phyloP scores from a whole-genome alignment of 495 filamentous ascomycete genomes.

The Aspergillus leporis region DNA sequence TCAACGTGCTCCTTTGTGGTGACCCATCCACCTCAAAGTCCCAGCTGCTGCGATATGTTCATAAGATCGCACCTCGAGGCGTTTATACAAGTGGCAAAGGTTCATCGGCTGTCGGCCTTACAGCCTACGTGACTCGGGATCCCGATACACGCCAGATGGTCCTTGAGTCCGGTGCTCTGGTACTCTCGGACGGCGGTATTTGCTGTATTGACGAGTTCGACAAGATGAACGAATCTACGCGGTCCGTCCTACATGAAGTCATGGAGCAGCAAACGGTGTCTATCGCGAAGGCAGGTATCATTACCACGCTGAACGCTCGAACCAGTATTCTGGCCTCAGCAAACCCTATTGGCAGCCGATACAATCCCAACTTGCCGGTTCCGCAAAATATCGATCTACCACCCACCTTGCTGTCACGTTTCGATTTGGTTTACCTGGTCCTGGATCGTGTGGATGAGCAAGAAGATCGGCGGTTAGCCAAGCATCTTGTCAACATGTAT shows the following conservation, averaged over 20 bases:
- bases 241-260: constrained; percentile 96
- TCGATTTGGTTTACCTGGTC: constrained; percentile 95
- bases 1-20: constrained; percentile 94
- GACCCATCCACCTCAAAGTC: constrained; percentile 97
- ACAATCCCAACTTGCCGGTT: constrained; percentile 92
- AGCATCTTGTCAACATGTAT: constrained; percentile 96
- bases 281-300: constrained; percentile 97
- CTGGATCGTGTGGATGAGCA: constrained; percentile 90
- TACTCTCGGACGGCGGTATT: constrained; percentile 92
- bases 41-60: constrained; percentile 88
- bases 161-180: constrained; percentile 92
- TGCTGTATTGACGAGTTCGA: constrained; percentile 99
- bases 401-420: constrained; percentile 90
- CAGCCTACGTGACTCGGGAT: constrained; percentile 94
- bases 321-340: constrained; percentile 94
- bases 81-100: constrained; percentile 98
- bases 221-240: constrained; percentile 96
- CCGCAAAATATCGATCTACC: constrained; percentile 98
- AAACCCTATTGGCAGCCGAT: constrained; percentile 96
- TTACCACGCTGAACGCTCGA: constrained; percentile 94
- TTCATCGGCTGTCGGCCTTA: constrained; percentile 97
- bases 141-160: constrained; percentile 93
- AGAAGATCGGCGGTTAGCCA: constrained; percentile 81
- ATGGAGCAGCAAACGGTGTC: constrained; percentile 99
- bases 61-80: constrained; percentile 95